These are phyloP conservation scores for Protomyces inundatus DNA, from an alignment of 1,139 yeast genomes.

Conservation along the genomic window DNA sequence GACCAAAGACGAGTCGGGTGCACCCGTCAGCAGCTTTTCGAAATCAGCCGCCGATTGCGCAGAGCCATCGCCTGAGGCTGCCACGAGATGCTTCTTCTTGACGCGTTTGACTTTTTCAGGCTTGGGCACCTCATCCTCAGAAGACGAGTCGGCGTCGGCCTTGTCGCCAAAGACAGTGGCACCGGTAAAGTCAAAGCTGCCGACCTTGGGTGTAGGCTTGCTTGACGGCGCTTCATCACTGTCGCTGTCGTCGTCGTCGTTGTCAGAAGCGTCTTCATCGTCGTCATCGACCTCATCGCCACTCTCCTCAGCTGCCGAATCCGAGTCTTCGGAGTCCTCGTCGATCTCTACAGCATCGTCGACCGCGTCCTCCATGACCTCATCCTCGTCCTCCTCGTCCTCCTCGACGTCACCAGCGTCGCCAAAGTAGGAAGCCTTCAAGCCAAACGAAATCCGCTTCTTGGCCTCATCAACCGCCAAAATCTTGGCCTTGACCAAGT, in stretches of 20 bases:
- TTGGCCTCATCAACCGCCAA: slow-evolving; percentile 58
- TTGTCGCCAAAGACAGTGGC: slow-evolving; percentile 31
- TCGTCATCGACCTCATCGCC: slow-evolving; percentile 34
- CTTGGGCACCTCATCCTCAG: slow-evolving; percentile 25
- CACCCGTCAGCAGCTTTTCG: slow-evolving; percentile 83
- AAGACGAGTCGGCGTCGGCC: slow-evolving; percentile 3
- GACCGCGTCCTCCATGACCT: slow-evolving; percentile 36
- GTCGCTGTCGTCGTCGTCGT: slow-evolving; percentile 44
- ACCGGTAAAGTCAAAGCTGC: slow-evolving; percentile 34
- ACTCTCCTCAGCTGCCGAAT: slow-evolving; percentile 26
- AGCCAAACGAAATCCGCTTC: slow-evolving; percentile 76
- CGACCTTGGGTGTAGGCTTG: slow-evolving; percentile 27
- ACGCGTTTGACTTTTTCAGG: slow-evolving; percentile 38
- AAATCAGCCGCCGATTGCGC: slow-evolving; percentile 82
- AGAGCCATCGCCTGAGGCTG: slow-evolving; percentile 75
- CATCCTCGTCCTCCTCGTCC: slow-evolving; percentile 35
- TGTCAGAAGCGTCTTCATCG: slow-evolving; percentile 45
- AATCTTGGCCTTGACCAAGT: slow-evolving; percentile 47
- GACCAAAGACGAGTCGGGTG: slow-evolving; percentile 84
- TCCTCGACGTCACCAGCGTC: slow-evolving; percentile 42
- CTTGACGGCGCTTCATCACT: not conserved
- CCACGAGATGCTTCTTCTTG: slow-evolving; percentile 56
- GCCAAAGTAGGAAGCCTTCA: slow-evolving; percentile 86
- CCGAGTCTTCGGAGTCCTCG: slow-evolving; percentile 33
- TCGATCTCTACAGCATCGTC: slow-evolving; percentile 35